A percentile compares a stretch with the other conserved stretches of the same genome.
These are phyloP conservation scores for Aspergillus proliferans DNA, from an alignment of 2,329 filamentous ascomycete species.

Conservation along the genomic window DNA sequence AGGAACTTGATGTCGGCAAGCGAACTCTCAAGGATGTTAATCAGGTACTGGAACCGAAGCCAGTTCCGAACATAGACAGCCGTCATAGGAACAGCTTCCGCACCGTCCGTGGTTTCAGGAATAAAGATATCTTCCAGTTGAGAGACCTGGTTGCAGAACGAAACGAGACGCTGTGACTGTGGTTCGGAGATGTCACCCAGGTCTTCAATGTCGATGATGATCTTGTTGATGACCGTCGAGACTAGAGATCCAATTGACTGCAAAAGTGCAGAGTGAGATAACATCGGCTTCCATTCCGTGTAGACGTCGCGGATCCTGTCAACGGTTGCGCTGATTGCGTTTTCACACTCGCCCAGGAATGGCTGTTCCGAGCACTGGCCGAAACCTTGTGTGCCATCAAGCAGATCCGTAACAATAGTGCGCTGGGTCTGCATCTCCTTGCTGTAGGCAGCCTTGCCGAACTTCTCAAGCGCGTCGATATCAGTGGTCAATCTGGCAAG, in stretches of 20 bases:
- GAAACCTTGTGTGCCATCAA: slow-evolving; percentile 60
- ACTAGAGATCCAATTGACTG: slow-evolving; percentile 57
- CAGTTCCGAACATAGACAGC: slow-evolving; percentile 58
- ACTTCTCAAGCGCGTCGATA: slow-evolving; percentile 51
- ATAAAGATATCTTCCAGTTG: slow-evolving; percentile 53
- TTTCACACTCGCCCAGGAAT: slow-evolving; percentile 55
- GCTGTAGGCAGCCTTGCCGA: slow-evolving; percentile 56
- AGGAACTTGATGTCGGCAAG: slow-evolving; percentile 61
- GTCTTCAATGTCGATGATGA: slow-evolving; percentile 58
- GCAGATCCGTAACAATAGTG: slow-evolving; percentile 56
- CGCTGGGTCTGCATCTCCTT: slow-evolving; percentile 61
- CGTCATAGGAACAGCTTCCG: slow-evolving; percentile 45
- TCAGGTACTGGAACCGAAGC: slow-evolving; percentile 60
- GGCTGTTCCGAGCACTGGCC: slow-evolving; percentile 53
- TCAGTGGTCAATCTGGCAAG: slow-evolving; percentile 49
- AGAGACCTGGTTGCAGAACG: slow-evolving; percentile 51
- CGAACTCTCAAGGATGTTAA: slow-evolving; percentile 57
- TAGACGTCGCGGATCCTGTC: slow-evolving; percentile 54
- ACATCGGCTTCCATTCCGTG: slow-evolving; percentile 50
- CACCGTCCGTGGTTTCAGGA: slow-evolving; percentile 32
- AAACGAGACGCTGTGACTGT: slow-evolving; percentile 54
- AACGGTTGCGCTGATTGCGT: slow-evolving; percentile 52
- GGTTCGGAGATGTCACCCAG: slow-evolving; percentile 58
- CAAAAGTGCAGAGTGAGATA: slow-evolving; percentile 55
- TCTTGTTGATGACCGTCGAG: slow-evolving; percentile 52